Conservation (phyloP, 352 stramenopile species). For the Globisporangium mamillatum region DNA sequence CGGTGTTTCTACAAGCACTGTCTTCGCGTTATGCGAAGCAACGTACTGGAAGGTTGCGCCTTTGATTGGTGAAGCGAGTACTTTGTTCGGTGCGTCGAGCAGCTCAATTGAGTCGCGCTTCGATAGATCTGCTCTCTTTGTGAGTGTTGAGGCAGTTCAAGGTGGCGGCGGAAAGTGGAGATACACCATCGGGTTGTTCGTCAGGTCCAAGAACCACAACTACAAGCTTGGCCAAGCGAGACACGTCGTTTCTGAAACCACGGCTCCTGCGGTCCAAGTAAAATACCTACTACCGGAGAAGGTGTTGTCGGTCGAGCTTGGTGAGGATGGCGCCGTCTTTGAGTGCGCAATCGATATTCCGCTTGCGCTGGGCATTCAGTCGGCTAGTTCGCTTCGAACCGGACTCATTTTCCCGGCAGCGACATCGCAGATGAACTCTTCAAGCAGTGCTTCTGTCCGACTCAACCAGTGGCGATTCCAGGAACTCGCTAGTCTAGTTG, state of each 20-base stretch:
- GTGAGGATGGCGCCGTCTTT: slow-evolving; percentile 37
- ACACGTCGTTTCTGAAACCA: slow-evolving; percentile 25
- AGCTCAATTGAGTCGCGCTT: slow-evolving; percentile 14
- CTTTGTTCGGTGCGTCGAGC: slow-evolving; percentile 13
- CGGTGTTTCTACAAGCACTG: slow-evolving; percentile 11
- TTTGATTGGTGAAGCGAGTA: slow-evolving; percentile 35
- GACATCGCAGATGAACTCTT: neutral
- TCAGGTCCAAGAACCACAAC: slow-evolving; percentile 36
- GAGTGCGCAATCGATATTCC: slow-evolving; percentile 56
- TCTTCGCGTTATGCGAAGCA: slow-evolving; percentile 64
- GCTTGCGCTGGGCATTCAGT: slow-evolving; percentile 38
- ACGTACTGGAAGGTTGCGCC: slow-evolving; percentile 71
- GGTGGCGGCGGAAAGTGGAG: slow-evolving; percentile 7
- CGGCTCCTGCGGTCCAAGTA: slow-evolving; percentile 27
- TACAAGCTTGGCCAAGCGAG: slow-evolving; percentile 36
- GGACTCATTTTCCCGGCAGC: slow-evolving; percentile 47
- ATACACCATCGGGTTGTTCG: slow-evolving; percentile 42
- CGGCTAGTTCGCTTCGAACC: slow-evolving; percentile 28
- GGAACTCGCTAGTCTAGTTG: slow-evolving; percentile 7
- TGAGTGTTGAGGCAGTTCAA: slow-evolving; percentile 22
- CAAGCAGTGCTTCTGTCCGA: slow-evolving; percentile 1
- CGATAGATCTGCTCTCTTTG: slow-evolving; percentile 35
- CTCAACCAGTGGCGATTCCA: slow-evolving; percentile 38
- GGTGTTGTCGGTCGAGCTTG: slow-evolving; percentile 41
- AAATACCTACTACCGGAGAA: slow-evolving; percentile 42